These are phyloP conservation scores for Gillenia trifoliata DNA, from an alignment of 306 rosid genomes.

Conservation along the genomic window DNA sequence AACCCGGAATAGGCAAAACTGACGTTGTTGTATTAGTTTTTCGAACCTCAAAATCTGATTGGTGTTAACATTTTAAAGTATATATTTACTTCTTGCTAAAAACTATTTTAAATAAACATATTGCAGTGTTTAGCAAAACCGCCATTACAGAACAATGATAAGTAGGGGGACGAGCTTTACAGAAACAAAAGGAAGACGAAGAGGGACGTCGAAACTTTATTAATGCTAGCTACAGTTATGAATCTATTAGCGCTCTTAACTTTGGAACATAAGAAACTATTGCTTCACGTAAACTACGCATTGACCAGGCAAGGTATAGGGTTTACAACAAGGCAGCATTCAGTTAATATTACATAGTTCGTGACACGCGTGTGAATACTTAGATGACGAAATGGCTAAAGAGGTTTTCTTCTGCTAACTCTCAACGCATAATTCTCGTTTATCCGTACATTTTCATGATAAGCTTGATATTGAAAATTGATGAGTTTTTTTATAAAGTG, in stretches of 20 bases:
- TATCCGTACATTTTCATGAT: not conserved
- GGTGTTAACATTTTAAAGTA: constrained; percentile 29
- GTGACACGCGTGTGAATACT: not conserved
- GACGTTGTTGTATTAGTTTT: constrained; percentile 30
- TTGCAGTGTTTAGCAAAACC: too few species aligned
- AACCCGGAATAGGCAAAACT: constrained; percentile 25
- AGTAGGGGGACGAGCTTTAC: not conserved
- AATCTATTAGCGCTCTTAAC: not conserved
- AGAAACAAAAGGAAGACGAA: not conserved
- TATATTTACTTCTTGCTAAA: not conserved
- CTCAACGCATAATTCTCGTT: constrained; percentile 29
- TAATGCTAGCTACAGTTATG: not conserved
- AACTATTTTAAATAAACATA: not conserved
- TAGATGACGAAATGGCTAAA: constrained; percentile 24
- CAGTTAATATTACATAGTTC: not conserved
- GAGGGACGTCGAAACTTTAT: not conserved
- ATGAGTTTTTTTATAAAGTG: not conserved
- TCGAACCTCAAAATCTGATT: constrained; percentile 32
- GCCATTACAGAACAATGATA: not conserved
- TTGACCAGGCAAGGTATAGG: constrained; percentile 36
- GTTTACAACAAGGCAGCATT: constrained; percentile 17
- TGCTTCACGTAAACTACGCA: constrained; percentile 28
- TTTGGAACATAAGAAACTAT: constrained; percentile 18
- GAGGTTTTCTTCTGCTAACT: constrained; percentile 37
- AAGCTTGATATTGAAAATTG: not conserved